Evolutionary conservation across 1,139 yeast species (phyloP).

Genomic region (Yamadazyma membranifaciens): DNA sequence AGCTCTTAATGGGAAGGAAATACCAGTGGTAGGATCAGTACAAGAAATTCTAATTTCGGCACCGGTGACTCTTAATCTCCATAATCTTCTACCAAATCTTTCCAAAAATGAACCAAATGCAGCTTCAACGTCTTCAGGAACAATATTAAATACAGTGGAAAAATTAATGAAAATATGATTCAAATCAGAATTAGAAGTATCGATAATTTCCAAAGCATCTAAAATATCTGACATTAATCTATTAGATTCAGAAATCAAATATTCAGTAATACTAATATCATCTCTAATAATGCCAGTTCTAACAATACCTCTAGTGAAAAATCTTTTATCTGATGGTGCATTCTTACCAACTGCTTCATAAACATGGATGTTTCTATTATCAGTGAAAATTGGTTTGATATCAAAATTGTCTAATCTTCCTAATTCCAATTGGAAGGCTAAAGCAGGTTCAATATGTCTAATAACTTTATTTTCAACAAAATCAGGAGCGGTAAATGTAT

Average conservation of each 20-base stretch:
- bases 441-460: slow-evolving; percentile 97
- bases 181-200: slow-evolving; percentile 91
- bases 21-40: slow-evolving; percentile 82
- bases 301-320: slow-evolving; percentile 94
- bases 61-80: slow-evolving; percentile 95
- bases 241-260: slow-evolving; percentile 93
- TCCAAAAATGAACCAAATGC: slow-evolving; percentile 98
- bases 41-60: slow-evolving; percentile 97
- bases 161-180: slow-evolving; percentile 96
- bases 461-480: slow-evolving; percentile 84
- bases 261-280: slow-evolving; percentile 89
- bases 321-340: slow-evolving; percentile 90
- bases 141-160: slow-evolving; percentile 89
- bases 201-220: slow-evolving; percentile 92
- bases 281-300: slow-evolving; percentile 94
- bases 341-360: slow-evolving; percentile 96
- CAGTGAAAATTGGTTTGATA: slow-evolving; percentile 93
- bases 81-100: slow-evolving; percentile 93
- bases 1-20: slow-evolving; percentile 94
- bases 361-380: slow-evolving; percentile 95
- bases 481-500: slow-evolving; percentile 88
- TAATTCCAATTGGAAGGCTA: slow-evolving; percentile 95
- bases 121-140: slow-evolving; percentile 94
- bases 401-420: slow-evolving; percentile 92
- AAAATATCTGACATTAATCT: slow-evolving; percentile 92